Evolutionary conservation across 139 green algal species (phyloP).

Genomic region (Auxenochlorella pyrenoidosa): DNA sequence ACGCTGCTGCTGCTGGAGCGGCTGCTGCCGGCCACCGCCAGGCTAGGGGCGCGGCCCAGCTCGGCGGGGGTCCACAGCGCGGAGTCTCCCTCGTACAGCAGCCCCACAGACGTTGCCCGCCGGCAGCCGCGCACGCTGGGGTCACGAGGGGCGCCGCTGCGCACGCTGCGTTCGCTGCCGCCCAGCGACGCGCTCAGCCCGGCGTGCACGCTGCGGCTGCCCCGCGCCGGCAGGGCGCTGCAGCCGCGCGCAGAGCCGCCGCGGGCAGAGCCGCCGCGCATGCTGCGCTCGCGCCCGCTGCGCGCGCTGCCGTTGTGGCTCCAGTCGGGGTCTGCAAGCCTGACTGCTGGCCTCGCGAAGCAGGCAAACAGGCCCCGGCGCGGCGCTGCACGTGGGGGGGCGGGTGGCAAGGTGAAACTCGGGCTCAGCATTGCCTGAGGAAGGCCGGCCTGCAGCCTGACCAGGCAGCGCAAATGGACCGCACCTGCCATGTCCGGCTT

Average conservation of each 20-base stretch:
- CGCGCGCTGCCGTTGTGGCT: neutral
- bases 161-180: conserved; percentile 12
- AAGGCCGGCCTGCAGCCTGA: neutral
- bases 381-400: neutral
- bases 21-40: neutral
- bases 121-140: neutral
- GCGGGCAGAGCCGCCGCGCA: neutral
- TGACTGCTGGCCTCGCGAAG: neutral
- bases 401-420: neutral
- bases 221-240: neutral
- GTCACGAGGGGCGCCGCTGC: neutral
- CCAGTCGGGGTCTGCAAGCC: neutral
- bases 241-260: neutral
- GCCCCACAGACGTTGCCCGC: neutral
- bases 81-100: conserved; percentile 7
- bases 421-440: neutral
- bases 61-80: neutral
- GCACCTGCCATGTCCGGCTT: no score
- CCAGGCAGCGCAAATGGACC: no score
- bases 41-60: conserved; percentile 11
- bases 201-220: no score
- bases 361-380: conserved; percentile 14
- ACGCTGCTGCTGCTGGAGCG: conserved; percentile 5
- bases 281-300: neutral
- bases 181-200: neutral